phyloP scores from a whole-genome alignment of 2,329 filamentous ascomycete genomes.

The Phyllosticta citriasiana region DNA sequence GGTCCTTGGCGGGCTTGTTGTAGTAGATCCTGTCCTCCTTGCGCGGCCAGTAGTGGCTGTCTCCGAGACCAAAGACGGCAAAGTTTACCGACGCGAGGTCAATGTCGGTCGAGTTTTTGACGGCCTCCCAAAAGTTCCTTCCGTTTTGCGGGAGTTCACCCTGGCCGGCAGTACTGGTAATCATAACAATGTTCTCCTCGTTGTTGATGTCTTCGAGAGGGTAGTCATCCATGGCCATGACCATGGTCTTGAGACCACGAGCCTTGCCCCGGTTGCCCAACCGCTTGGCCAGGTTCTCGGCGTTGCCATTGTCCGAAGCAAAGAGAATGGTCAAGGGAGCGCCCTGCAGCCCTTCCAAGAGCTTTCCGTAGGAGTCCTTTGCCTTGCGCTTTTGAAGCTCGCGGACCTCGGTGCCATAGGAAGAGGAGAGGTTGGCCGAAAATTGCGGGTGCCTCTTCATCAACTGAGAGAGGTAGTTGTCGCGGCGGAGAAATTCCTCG shows the following conservation, averaged over 20 bases:
- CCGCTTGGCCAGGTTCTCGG: conserved; percentile 75
- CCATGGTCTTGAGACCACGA: conserved; percentile 82
- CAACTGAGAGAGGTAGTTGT: conserved; percentile 91
- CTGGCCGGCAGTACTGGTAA: conserved; percentile 86
- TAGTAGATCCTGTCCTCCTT: conserved; percentile 98
- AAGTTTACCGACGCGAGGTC: conserved; percentile 84
- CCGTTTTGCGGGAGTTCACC: conserved; percentile 98
- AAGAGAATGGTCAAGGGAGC: conserved; percentile 89
- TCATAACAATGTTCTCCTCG: conserved; percentile 87
- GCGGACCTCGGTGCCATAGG: conserved; percentile 87
- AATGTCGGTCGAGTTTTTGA: conserved; percentile 87
- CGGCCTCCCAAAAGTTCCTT: conserved; percentile 77
- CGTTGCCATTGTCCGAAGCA: conserved; percentile 91
- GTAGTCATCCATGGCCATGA: conserved; percentile 97
- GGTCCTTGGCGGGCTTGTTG: conserved; percentile 97
- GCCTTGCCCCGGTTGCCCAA: conserved; percentile 82
- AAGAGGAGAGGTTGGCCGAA: conserved; percentile 72
- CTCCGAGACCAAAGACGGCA: conserved; percentile 84
- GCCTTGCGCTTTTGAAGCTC: conserved; percentile 90
- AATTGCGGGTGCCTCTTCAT: conserved; percentile 87
- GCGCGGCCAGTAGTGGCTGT: conserved; percentile 97
- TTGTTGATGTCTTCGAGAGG: conserved; percentile 81
- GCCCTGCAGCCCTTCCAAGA: conserved; percentile 86
- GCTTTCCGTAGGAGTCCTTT: conserved; percentile 88
- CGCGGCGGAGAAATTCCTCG: conserved; percentile 79